Evolutionary conservation across 441 rosid genomes (phyloP), one percentile per base, ranked within the genome.

Genomic region (Erysimum cheiri): DNA sequence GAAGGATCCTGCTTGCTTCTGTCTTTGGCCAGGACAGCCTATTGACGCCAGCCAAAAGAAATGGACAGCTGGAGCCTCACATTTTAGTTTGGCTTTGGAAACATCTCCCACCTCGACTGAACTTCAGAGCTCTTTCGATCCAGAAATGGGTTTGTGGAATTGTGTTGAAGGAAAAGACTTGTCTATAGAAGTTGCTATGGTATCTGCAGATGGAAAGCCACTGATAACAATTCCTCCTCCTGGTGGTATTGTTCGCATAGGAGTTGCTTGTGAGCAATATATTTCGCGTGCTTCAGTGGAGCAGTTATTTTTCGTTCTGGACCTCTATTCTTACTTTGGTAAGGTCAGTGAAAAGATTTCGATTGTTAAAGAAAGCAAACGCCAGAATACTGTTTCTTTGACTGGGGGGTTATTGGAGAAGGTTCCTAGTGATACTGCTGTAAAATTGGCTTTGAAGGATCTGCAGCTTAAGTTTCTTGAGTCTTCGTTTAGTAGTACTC

Each of bases 1-100:
- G 79, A 95, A 89, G 77, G 98, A 95, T 84, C 97, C 99, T 78
- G 97, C 99, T 73, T 95, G 98, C 85, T 95, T 95, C 79, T 84
- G 80, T 71, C 80, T 95, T 55, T 95, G 98, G 99, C 77, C 80
- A 13, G 96, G 88, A 61, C 98, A 95, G 79, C 97, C 98, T 13
- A 66, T 90, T 78, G 98, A 95, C 76, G 95, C 99, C 66, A 95
- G 99, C 89, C 95, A 84, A 84, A 92, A 85, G 80, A 95, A 95
- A 79, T 92, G 93, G 95, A 82, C 85, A 49, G 79, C 84, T 72
- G 88, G 88, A 71, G 96, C 88, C 29, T 82, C 93, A 8, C 80
- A 80, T 35, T 72, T 90, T 77, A 80, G 85, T 84, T 81, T 95
- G 77, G 90, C 88, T 74, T 85, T 95, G 63, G 97, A 88, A 82